Evolutionary conservation across 2,329 filamentous ascomycete genomes (phyloP).

Genomic region (Penicillium vulpinum): DNA sequence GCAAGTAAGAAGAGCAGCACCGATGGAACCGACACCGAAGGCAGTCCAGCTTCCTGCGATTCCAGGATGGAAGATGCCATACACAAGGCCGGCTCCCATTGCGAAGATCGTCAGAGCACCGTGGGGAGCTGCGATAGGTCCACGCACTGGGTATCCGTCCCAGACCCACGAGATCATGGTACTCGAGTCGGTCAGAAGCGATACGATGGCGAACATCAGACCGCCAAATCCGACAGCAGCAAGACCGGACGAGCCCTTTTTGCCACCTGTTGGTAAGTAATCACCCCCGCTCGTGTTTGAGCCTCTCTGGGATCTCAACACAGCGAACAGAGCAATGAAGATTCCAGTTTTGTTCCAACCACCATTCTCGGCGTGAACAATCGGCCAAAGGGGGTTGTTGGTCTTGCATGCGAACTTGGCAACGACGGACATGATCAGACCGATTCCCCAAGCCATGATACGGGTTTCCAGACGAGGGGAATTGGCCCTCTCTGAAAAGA

Average conservation of each 20-base stretch:
- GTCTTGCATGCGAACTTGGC: slow-evolving; percentile 92
- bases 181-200: slow-evolving; percentile 90
- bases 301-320: slow-evolving; percentile 71
- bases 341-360: slow-evolving; percentile 89
- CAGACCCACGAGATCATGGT: slow-evolving; percentile 99
- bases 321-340: slow-evolving; percentile 70
- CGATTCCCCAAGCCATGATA: slow-evolving; percentile 76
- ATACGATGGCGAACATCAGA: slow-evolving; percentile 86
- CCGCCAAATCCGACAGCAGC: slow-evolving; percentile 78
- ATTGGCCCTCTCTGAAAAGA: slow-evolving; percentile 75
- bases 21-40: slow-evolving; percentile 74
- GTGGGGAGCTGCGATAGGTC: slow-evolving; percentile 85
- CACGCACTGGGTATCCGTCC: slow-evolving; percentile 90
- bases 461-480: slow-evolving; percentile 75
- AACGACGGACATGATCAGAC: slow-evolving; percentile 79
- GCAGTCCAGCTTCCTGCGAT: slow-evolving; percentile 75
- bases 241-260: slow-evolving; percentile 67
- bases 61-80: slow-evolving; percentile 71
- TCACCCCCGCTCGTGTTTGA: slow-evolving; percentile 54
- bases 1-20: slow-evolving; percentile 74
- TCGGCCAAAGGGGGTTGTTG: slow-evolving; percentile 96
- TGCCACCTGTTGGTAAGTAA: slow-evolving; percentile 53
- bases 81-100: slow-evolving; percentile 78
- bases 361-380: slow-evolving; percentile 85
- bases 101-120: slow-evolving; percentile 81